These are phyloP conservation scores for Colletotrichum nymphaeae DNA, from an alignment of 2,329 filamentous ascomycete species.

Conservation along the genomic window DNA sequence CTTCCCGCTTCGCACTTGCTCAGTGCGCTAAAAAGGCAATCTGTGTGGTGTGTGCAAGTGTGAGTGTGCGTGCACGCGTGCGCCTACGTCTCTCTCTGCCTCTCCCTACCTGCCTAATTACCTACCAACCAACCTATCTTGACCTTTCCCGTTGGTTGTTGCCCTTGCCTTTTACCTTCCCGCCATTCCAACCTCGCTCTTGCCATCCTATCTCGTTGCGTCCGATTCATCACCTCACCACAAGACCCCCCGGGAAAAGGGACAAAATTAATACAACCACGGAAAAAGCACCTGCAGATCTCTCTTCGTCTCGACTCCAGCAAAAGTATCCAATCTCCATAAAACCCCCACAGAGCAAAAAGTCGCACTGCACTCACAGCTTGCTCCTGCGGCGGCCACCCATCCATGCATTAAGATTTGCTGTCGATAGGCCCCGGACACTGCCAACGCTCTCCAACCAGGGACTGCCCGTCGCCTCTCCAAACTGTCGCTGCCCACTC, in stretches of 20 bases:
- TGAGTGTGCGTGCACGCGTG: slow-evolving; percentile 11
- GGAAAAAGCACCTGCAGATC: slow-evolving; percentile 6
- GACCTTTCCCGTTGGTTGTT: background rate
- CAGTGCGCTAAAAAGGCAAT: slow-evolving; percentile 1
- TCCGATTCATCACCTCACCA: slow-evolving; percentile 24
- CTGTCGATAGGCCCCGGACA: slow-evolving; percentile 35
- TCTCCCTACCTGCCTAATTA: background rate
- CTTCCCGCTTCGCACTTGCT: slow-evolving; percentile 17
- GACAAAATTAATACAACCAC: background rate
- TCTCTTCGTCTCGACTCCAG: slow-evolving; percentile 17
- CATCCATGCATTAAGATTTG: slow-evolving; percentile 36
- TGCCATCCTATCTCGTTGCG: slow-evolving; percentile 33
- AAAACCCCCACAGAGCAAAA: slow-evolving; percentile 31
- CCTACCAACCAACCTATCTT: background rate
- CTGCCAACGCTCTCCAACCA: slow-evolving; percentile 35
- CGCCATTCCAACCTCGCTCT: slow-evolving; percentile 26
- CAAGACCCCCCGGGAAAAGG: background rate
- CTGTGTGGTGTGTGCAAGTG: background rate
- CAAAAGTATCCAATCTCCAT: slow-evolving; percentile 23
- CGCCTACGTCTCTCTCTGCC: slow-evolving; percentile 1
- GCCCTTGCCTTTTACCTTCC: slow-evolving; percentile 13
- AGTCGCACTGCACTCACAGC: slow-evolving; percentile 33
- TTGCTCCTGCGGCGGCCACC: slow-evolving; percentile 31
- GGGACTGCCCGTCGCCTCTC: slow-evolving; percentile 36
- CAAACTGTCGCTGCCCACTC: slow-evolving; percentile 45